Percentiles rank a stretch among this genome's conserved stretches.
Conservation (phyloP, 2,329 filamentous ascomycete genomes). For the Fusarium sublunatum region DNA sequence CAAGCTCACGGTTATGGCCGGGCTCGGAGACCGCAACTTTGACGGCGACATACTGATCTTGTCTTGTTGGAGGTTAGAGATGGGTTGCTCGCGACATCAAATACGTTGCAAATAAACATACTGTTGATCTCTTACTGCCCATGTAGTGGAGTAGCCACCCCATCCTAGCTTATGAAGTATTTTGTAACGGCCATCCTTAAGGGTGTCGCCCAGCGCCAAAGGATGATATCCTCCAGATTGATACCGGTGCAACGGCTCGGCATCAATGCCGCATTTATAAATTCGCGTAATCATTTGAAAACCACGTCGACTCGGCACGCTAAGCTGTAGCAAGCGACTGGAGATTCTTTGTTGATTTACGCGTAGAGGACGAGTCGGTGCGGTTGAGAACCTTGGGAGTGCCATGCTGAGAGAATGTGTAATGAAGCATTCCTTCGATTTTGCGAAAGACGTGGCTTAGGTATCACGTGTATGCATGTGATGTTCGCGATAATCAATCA, state of each 20-base stretch:
- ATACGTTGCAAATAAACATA: slow-evolving; percentile 4
- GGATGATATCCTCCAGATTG: slow-evolving; percentile 56
- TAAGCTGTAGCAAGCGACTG: neutral
- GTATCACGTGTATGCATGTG: too few species aligned
- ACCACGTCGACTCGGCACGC: neutral
- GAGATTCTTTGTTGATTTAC: too few species aligned
- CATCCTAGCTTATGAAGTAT: slow-evolving; percentile 58
- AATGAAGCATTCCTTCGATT: too few species aligned
- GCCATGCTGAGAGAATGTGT: too few species aligned
- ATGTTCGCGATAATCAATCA: too few species aligned
- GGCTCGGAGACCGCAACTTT: slow-evolving; percentile 20
- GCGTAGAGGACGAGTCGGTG: too few species aligned
- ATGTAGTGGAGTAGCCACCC: slow-evolving; percentile 58
- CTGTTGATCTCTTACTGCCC: slow-evolving; percentile 54
- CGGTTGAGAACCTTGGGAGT: too few species aligned
- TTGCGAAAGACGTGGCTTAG: too few species aligned
- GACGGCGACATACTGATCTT: slow-evolving; percentile 27
- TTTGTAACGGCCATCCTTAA: slow-evolving; percentile 53
- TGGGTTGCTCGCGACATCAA: neutral
- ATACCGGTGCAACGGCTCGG: slow-evolving; percentile 46
- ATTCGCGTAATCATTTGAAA: neutral
- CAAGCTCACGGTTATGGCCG: neutral
- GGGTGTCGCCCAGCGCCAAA: slow-evolving; percentile 53
- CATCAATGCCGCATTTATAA: slow-evolving; percentile 22
- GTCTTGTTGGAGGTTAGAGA: neutral